These are phyloP conservation scores for Phyllosticta citribraziliensis DNA, from an alignment of 2,329 filamentous ascomycete species.

Conservation along the genomic window DNA sequence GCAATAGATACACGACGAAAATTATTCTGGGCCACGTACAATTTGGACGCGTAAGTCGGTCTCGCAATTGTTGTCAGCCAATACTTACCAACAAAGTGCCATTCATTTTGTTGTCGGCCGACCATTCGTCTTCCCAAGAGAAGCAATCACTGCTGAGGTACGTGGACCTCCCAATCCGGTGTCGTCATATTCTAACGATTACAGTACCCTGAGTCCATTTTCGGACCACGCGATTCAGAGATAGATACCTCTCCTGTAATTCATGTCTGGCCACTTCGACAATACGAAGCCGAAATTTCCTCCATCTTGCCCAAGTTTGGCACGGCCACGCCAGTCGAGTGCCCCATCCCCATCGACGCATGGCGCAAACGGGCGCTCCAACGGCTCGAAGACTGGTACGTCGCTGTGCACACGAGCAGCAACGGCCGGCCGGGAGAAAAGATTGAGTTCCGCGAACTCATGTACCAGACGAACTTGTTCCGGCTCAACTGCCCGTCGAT, in stretches of 20 bases:
- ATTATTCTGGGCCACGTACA: conserved; percentile 8
- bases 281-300: conserved; percentile 6
- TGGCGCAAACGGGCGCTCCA: conserved; percentile 6
- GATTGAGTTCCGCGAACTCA: conserved; percentile 9
- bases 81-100: neutral
- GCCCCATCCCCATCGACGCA: neutral
- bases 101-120: conserved; percentile 4
- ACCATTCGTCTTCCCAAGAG: conserved; percentile 3
- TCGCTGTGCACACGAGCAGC: conserved; percentile 1
- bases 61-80: neutral
- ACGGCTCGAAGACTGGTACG: conserved; percentile 8
- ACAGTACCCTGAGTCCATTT: conserved; percentile 4
- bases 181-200: neutral
- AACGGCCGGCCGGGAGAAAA: conserved; percentile 6
- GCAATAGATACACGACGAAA: conserved; percentile 5
- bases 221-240: neutral
- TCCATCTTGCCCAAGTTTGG: neutral
- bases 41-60: conserved; percentile 1
- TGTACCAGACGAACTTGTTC: conserved; percentile 9
- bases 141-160: conserved; percentile 3
- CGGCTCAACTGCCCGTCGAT: conserved; percentile 3
- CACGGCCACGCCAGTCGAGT: neutral
- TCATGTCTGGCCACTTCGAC: conserved; percentile 4
- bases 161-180: neutral
- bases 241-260: neutral